Conservation (phyloP, 345 rosid genomes). For the Aegle marmelos region DNA sequence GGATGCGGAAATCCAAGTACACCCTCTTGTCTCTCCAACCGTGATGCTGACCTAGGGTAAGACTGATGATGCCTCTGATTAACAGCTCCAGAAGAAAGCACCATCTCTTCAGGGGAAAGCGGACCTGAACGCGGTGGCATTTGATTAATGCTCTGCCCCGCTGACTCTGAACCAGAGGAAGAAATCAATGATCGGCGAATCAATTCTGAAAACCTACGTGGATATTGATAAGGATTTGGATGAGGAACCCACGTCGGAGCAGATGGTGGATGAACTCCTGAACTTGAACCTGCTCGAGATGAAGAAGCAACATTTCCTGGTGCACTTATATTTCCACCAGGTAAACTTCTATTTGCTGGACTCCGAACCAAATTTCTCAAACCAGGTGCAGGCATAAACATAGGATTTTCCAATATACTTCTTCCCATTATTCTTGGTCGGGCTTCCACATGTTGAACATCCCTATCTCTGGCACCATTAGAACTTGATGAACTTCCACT, state of each 20-base stretch:
- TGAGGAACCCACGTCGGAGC: conserved; percentile 46
- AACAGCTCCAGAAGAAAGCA: conserved; percentile 47
- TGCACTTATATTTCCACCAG: conserved; percentile 28
- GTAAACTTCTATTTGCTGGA: conserved; percentile 35
- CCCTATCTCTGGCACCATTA: conserved; percentile 37
- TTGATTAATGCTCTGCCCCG: conserved; percentile 43
- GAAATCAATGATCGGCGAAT: conserved; percentile 67
- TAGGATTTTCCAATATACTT: conserved; percentile 47
- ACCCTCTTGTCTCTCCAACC: conserved; percentile 61
- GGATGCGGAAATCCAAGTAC: conserved; percentile 51
- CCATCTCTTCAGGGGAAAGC: conserved; percentile 40
- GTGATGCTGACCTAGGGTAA: conserved; percentile 51
- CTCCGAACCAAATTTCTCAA: conserved; percentile 35
- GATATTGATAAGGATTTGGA: conserved; percentile 44
- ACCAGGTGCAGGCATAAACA: conserved; percentile 48
- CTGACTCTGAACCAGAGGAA: conserved; percentile 44
- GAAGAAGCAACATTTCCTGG: conserved; percentile 54
- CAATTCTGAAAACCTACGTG: conserved; percentile 63
- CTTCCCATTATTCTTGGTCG: conserved; percentile 42
- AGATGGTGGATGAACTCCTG: conserved; percentile 50
- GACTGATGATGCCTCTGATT: conserved; percentile 43
- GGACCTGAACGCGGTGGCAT: conserved; percentile 33
- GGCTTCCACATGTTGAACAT: conserved; percentile 32
- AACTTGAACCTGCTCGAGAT: conserved; percentile 40
- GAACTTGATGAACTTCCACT: conserved; percentile 37